A percentile compares a stretch with the other conserved stretches of the same genome.
phyloP scores from a whole-genome alignment of 2,329 filamentous ascomycete species.

The Aureobasidium sp. region DNA sequence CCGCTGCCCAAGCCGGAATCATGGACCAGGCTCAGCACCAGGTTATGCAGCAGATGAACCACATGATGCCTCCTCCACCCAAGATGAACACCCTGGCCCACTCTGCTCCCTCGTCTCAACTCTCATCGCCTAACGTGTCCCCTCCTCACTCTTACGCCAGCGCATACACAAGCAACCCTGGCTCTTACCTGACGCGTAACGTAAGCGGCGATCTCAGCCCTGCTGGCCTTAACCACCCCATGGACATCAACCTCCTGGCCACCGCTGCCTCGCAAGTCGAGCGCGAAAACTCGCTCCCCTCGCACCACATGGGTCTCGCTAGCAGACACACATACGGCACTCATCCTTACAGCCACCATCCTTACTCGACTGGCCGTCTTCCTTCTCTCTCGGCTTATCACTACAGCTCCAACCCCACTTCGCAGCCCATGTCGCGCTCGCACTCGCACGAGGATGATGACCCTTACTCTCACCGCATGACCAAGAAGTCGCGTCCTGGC shows the following conservation, averaged over 20 bases:
- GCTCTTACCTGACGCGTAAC: conserved; percentile 53
- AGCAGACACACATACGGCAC: conserved; percentile 23
- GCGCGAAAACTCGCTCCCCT: conserved; percentile 49
- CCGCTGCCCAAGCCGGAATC: conserved; percentile 37
- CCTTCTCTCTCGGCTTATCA: conserved; percentile 72
- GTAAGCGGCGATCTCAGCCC: conserved; percentile 39
- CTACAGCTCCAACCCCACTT: conserved; percentile 42
- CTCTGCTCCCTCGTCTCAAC: conserved; percentile 77
- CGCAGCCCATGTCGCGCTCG: conserved; percentile 81
- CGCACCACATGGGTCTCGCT: conserved; percentile 30
- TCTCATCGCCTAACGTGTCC: conserved; percentile 91
- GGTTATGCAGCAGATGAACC: conserved; percentile 57
- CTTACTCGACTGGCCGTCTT: conserved; percentile 54
- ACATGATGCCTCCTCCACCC: conserved; percentile 74
- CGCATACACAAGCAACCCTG: conserved; percentile 51
- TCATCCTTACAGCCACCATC: conserved; percentile 38
- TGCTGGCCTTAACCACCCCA: conserved; percentile 43
- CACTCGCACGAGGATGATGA: conserved; percentile 80
- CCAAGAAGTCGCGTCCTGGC: conserved; percentile 86
- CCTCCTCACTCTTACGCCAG: conserved; percentile 75
- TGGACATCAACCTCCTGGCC: conserved; percentile 63
- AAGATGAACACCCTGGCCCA: conserved; percentile 67
- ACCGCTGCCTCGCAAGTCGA: conserved; percentile 61
- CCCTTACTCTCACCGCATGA: conserved; percentile 65
- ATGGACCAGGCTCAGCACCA: conserved; percentile 41